Evolutionary conservation across 352 stramenopile species (phyloP), one percentile per base, ranked within the genome.

Genomic region (Globisporangium nagaii): DNA sequence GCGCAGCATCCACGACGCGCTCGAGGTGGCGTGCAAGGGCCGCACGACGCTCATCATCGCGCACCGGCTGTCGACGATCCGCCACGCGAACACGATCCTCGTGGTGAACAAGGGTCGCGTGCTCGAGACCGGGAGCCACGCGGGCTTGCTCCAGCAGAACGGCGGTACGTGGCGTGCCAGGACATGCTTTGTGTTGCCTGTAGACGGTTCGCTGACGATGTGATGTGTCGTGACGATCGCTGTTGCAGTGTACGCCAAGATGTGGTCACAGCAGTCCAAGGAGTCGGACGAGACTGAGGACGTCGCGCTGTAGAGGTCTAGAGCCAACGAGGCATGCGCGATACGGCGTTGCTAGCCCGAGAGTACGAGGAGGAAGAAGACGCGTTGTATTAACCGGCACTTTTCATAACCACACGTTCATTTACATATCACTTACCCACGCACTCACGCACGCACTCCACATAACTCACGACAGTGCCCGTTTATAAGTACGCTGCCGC

Each of bases 41-140:
- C 73, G 75, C 61, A 92, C 81, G 31, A 90, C 77, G 17, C 56
- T 93, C 43, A 85, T 89, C 55, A 91, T 93, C 31, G 83, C 83
- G 3, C 83, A 93, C 49, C 73, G 83, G 10, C 71, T 93, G n/a
- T 90, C 78, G n/a, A 93, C 83, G 1, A 63, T 93, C 8, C 76
- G 74, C 9, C 70, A 88, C 44, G 79, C 83, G 1, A 66, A 93
- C 72, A 75, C 71, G 30, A 87, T 89, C 46, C 27, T 89, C 24
- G 79, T 89, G 45, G 51, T 89, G 11, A 47, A 83, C 51, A 76
- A 79, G 43, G 79, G 79, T 6, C 59, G 53, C 19, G 65, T 89
- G 43, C 47, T 84, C 0, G 79, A 89, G 57, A 65, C 49, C 4
- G 79, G 79, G 4, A 77, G 53, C 24, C 79, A 89, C 56, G 30